Evolutionary conservation across 805 yeast species (phyloP), one percentile per base, ranked within the genome.

Genomic region (Nematodospora valgi): DNA sequence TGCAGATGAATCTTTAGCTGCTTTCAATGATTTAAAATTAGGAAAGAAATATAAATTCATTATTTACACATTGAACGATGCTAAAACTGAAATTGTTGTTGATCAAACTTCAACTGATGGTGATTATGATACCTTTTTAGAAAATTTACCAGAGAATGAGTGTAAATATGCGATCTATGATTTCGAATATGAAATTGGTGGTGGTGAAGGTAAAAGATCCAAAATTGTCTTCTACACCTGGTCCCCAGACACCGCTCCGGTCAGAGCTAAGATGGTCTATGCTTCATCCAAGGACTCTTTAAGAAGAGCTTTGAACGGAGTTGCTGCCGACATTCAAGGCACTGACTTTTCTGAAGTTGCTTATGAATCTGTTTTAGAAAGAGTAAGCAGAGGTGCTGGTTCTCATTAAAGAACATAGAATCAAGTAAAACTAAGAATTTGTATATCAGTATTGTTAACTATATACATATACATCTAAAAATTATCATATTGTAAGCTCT

Each of bases 251-350:
- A 86, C 95, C 44, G 96, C 98, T 37, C 87, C 93, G 44, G 81
- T 93, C 56, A 84, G 94, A 74, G 64, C 88, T 52, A 93, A 93
- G 84, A 93, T 93, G 98, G 85, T 91, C 45, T 91, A 89, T 72
- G 98, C 98, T 31, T 80, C 96, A n/a, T 89, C 98, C 42, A 88
- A 88, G 70, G 98, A 89, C 55, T 96, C 97, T 32, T 78, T 93
- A 58, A 91, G 98, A 76, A 87, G 96, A 70, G 91, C 98, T 38
- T 75, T 93, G 59, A 91, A 86, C 63, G 98, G 98, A 66, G 80
- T 93, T 49, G 72, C 96, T 39, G 65, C 95, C 50, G 98, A 93
- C 59, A 75, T 93, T 57, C 98, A 93, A 74, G 98, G 98, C 59
- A 93, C 98, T 40, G 98, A 93, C 67, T 89, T 81, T 69, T 82